Base-by-base conservation (phyloP, 305 asterid species). In the Nicotiana rustica region DNA sequence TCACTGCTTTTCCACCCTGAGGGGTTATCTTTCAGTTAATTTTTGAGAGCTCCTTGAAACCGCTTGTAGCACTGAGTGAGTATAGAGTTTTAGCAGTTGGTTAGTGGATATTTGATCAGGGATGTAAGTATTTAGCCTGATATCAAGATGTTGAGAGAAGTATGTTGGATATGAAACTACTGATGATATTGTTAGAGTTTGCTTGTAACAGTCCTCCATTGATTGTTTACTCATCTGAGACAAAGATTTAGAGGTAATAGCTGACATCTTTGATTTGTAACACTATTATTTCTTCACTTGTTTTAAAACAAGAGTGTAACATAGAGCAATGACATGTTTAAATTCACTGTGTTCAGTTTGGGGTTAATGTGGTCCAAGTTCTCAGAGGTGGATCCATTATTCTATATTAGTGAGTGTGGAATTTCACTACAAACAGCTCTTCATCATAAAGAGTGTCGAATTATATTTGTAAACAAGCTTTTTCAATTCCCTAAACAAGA, bases 181-280 rank as follows among this genome's bases (percentile, higher is more conserved):
- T 73, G 65, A 65, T 75, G 68, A 65, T 75, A 76, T 79, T 81
- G 83, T 78, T 78, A 60, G 76, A 81, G 67, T 79, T 73, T 78
- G 82, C 84, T 79, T 70, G 82, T 70, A 6, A 67, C 77, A 83
- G 67, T 49, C 55, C 52, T 62, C 31, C 56, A 17, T 18, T 19
- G 62, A 18, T 19, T 75, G 12, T 41, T 41, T 52, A 14, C 59
- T 13, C 59, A 52, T 13, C n/a, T 52, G 59, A 13, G 59, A 52
- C n/a, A 52, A 47, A 52, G 47, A 49, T 52, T 21, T 73, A 52
- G 36, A 75, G 79, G 64, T 52, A 60, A 47, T 44, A 56, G 21
- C 21, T 81, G 41, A 81, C 61, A 25, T 25, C 25, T 25, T 25
- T 25, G 25, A 25, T 25, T 25, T 41, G 61, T 36, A n/a, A n/a